These are phyloP conservation scores for Andrographis paniculata DNA, from an alignment of 305 asterid species.

Conservation along the genomic window DNA sequence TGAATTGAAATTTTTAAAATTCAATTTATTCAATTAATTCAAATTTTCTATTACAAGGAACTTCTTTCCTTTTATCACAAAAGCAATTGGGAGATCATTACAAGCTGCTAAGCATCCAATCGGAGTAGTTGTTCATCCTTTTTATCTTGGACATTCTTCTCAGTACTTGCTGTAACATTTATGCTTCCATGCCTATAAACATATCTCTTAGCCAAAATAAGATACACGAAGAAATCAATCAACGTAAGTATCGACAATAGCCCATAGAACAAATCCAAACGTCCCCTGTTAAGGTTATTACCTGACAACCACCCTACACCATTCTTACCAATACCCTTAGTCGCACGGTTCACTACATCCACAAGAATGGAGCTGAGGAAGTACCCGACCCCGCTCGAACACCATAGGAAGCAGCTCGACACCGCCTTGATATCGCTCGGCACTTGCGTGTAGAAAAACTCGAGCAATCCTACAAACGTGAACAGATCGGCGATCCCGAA, in stretches of 20 bases:
- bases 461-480: constrained; percentile 65
- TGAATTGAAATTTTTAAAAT: too few relatives aligned
- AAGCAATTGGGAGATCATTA: too few relatives aligned
- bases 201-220: constrained; percentile 54
- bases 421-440: constrained; percentile 54
- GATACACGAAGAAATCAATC: constrained; percentile 44
- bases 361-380: constrained; percentile 58
- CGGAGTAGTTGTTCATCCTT: background rate
- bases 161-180: background rate
- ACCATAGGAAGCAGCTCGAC: constrained; percentile 71
- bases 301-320: constrained; percentile 72
- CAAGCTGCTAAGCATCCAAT: background rate
- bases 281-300: constrained; percentile 55
- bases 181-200: constrained; percentile 43
- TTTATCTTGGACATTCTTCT: background rate
- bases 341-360: constrained; percentile 49
- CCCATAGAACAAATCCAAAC: constrained; percentile 62
- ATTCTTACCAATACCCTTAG: constrained; percentile 35
- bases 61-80: too few relatives aligned
- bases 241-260: constrained; percentile 39
- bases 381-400: constrained; percentile 61
- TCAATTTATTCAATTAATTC: too few relatives aligned
- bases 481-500: constrained; percentile 82
- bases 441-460: constrained; percentile 69
- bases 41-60: too few relatives aligned